A percentile compares a stretch with the other conserved stretches of the same genome.
Conservation (phyloP, 2,329 filamentous ascomycete species). For the Tolypocladium sp. region DNA sequence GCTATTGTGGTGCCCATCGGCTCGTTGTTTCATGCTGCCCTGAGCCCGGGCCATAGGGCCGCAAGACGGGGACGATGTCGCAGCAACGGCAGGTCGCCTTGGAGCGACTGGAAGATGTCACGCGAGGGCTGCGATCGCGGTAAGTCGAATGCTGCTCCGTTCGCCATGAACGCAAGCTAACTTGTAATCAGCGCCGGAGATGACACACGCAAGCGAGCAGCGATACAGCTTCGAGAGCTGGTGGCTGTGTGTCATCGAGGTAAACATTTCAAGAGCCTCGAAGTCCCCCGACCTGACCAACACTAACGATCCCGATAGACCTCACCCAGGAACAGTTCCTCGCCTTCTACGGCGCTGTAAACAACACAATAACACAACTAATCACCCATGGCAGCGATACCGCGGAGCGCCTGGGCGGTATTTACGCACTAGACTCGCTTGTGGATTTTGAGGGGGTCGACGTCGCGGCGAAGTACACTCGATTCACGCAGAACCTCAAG, state of each 20-base stretch:
- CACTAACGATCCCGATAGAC: slow-evolving; percentile 41
- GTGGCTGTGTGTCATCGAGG: slow-evolving; percentile 47
- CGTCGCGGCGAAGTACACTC: slow-evolving; percentile 82
- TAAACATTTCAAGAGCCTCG: too few relatives aligned
- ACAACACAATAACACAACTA: slow-evolving; percentile 50
- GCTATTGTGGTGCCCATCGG: slow-evolving; percentile 2
- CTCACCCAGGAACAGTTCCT: slow-evolving; percentile 71
- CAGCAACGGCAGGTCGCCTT: too few relatives aligned
- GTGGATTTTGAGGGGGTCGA: slow-evolving; percentile 97
- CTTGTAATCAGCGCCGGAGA: slow-evolving; percentile 28
- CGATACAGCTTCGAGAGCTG: slow-evolving; percentile 44
- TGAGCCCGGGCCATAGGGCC: slow-evolving; percentile 12
- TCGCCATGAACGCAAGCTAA: slow-evolving; percentile 8
- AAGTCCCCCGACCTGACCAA: too few relatives aligned
- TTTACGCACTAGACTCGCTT: slow-evolving; percentile 83
- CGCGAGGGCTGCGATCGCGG: slow-evolving; percentile 48
- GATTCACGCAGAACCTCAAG: slow-evolving; percentile 85
- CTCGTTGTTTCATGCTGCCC: slow-evolving; percentile 21
- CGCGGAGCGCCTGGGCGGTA: slow-evolving; percentile 80
- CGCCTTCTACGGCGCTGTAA: slow-evolving; percentile 45
- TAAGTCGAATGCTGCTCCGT: slow-evolving; percentile 18
- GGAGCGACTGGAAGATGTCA: slow-evolving; percentile 45
- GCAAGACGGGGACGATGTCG: slow-evolving; percentile 24
- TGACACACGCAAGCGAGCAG: slow-evolving; percentile 43
- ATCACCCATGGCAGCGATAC: slow-evolving; percentile 81